These are phyloP conservation scores for Rhododendron molle DNA, from an alignment of 148 eudicot genomes.

Conservation along the genomic window DNA sequence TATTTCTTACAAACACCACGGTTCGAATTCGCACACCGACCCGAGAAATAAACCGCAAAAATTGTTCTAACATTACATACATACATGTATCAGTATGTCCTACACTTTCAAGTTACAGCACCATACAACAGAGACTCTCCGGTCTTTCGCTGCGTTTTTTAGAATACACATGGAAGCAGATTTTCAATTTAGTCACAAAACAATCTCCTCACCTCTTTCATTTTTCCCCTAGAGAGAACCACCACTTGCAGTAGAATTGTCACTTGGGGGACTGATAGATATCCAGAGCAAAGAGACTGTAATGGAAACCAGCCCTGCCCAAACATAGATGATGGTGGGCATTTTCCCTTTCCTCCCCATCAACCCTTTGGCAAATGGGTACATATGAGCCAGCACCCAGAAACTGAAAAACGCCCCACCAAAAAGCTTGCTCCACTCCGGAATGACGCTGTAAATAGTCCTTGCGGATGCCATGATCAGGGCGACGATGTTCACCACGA, in stretches of 20 bases:
- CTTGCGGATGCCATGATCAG: constrained; percentile 54
- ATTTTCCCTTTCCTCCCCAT: constrained; percentile 78
- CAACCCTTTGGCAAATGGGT: constrained; percentile 81
- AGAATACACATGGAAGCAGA: background rate
- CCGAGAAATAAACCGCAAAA: background rate
- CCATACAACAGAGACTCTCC: background rate
- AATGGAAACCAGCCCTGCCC: constrained; percentile 71
- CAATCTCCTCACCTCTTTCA: background rate
- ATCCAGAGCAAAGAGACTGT: constrained; percentile 80
- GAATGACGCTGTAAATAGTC: constrained; percentile 69
- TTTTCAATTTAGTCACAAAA: background rate
- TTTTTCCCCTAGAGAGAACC: background rate
- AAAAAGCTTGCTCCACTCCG: constrained; percentile 75
- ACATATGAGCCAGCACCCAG: constrained; percentile 60
- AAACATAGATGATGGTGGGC: constrained; percentile 79
- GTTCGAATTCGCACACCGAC: background rate
- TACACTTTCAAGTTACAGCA: background rate
- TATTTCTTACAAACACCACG: background rate
- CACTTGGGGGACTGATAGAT: constrained; percentile 51
- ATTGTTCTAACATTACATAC: background rate
- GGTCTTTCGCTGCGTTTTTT: background rate
- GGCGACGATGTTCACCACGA: constrained; percentile 52
- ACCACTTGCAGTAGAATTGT: constrained; percentile 16
- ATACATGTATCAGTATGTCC: background rate
- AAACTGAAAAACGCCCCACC: constrained; percentile 29